phyloP scores from a whole-genome alignment of 2,329 filamentous ascomycete species.

The Fusarium brevicatenulatum region DNA sequence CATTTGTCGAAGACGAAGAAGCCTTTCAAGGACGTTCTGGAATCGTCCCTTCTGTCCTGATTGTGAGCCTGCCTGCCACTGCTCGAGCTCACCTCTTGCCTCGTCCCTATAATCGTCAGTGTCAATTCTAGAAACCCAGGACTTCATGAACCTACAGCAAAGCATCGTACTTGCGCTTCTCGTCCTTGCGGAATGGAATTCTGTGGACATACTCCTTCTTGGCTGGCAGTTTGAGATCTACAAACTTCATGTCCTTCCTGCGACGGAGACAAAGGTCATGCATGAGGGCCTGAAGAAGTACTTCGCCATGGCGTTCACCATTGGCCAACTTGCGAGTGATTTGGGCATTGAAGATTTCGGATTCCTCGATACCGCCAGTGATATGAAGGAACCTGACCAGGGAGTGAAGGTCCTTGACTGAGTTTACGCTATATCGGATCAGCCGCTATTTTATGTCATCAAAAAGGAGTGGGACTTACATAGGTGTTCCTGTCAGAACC shows the following conservation, averaged over 20 bases:
- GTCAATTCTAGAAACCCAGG: not conserved
- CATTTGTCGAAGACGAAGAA: constrained; percentile 84
- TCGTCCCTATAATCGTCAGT: constrained; percentile 62
- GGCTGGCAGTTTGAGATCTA: constrained; percentile 81
- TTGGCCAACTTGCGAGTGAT: constrained; percentile 71
- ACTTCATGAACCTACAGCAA: constrained; percentile 64
- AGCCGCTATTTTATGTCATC: constrained; percentile 30
- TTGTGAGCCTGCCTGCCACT: constrained; percentile 62
- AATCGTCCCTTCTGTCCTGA: constrained; percentile 66
- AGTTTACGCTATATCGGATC: constrained; percentile 70
- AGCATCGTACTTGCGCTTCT: constrained; percentile 80
- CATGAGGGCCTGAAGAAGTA: constrained; percentile 80
- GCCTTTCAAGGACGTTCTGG: constrained; percentile 79
- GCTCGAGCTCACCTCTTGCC: constrained; percentile 75
- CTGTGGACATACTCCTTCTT: constrained; percentile 82
- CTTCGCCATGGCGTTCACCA: constrained; percentile 66
- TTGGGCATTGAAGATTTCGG: constrained; percentile 75
- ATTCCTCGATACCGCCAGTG: constrained; percentile 77
- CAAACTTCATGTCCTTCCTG: constrained; percentile 88
- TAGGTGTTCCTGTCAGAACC: constrained; percentile 84
- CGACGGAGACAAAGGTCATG: constrained; percentile 81
- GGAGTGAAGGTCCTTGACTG: constrained; percentile 82
- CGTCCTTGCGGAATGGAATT: constrained; percentile 77
- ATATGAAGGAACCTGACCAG: constrained; percentile 81
- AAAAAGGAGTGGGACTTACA: constrained; percentile 57